Base-by-base conservation (phyloP, 768 basidiomycete species). In the Dictyophora rubrovolvata region DNA sequence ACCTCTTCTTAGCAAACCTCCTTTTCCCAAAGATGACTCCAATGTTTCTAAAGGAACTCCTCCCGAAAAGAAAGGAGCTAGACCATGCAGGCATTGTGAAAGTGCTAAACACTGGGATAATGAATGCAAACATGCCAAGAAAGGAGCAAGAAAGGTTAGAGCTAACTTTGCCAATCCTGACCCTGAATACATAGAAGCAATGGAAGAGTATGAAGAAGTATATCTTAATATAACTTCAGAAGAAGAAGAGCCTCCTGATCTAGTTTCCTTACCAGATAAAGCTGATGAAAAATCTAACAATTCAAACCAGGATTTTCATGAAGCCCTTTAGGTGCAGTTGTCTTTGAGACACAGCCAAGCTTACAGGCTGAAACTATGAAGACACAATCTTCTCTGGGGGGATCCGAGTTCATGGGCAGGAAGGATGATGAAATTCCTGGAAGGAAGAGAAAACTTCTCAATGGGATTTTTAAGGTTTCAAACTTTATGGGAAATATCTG, bases 31-130 rank as follows among this genome's bases (percentile, higher is more conserved):
- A 49, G 69, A 70, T 46, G 69, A 70, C 48, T 51, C 20, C 11
- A 58, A n/a, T 33, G 37, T 62, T 1, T 54, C 64, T n/a, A 65
- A 52, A 53, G 36, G 64, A 16, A 37, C 28, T 18, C 10, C 62
- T 1, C 64, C 63, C 1, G 65, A 63, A 33, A 46, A 53, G 2
- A 65, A 67, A 54, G 66, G 67, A 10, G 67, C 65, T 5, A 37
- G 72, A 22, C 71, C 72, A 0, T 73, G 72, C 50, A 37, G 69
- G 9, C 70, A 73, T 54, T 70, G 72, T 59, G 69, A 72, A 4
- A 70, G 69, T 49, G 61, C 50, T 0, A 69, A 70, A 34, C 72
- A 73, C 48, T 73, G 71, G 73, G 69, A 74, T 52, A 47, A 59
- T 1, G 69, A 73, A 11, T 72, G 73, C 58, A 68, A 65, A 21